Conservation (phyloP, 768 basidiomycete genomes). For the Tulasnella sp. region DNA sequence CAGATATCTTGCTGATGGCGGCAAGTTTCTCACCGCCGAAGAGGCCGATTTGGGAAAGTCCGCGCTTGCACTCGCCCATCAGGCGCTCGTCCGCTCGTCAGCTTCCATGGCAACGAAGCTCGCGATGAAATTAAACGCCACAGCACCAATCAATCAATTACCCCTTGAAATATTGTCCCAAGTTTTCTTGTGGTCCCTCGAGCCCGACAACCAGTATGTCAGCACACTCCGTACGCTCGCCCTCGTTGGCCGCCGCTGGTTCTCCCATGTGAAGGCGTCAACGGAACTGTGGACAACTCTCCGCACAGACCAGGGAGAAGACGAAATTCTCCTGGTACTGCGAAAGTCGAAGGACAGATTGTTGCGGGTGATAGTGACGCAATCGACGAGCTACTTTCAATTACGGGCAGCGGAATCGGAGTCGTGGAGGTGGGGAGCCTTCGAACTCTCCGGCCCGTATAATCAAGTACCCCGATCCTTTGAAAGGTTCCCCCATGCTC, state of each 20-base stretch:
- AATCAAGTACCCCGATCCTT: background rate
- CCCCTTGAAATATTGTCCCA: background rate
- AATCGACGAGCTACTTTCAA: background rate
- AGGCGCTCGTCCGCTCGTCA: background rate
- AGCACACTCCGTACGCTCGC: background rate
- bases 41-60: background rate
- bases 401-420: background rate
- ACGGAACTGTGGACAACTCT: background rate
- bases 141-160: background rate
- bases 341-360: background rate
- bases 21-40: background rate
- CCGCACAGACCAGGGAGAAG: background rate
- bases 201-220: background rate
- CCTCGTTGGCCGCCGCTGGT: background rate
- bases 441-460: background rate
- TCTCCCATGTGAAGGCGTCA: background rate
- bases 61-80: background rate
- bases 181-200: background rate
- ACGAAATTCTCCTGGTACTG: background rate
- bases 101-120: background rate
- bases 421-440: background rate
- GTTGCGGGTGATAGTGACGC: background rate
- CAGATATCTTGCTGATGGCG: background rate
- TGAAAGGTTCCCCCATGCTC: background rate
- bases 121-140: background rate